A percentile compares a stretch with the other conserved stretches of the same genome.
These are phyloP conservation scores for Liquidambar formosana DNA, from an alignment of 164 flowering plant genomes.

Conservation along the genomic window DNA sequence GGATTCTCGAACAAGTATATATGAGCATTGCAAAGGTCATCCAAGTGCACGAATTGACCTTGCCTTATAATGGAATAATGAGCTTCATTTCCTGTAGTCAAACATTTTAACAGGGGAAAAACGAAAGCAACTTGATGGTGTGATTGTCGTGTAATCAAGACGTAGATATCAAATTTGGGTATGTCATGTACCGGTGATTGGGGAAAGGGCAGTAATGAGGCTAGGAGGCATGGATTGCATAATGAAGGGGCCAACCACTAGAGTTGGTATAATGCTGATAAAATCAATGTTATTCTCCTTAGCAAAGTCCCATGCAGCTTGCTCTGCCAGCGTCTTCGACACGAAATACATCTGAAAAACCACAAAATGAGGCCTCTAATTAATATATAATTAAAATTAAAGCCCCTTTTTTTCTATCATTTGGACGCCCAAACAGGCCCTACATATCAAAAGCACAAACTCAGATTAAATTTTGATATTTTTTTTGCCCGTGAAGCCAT, in stretches of 20 bases:
- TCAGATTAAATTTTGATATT: too few species aligned
- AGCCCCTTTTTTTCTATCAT: too few species aligned
- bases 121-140: too few species aligned
- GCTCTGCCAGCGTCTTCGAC: constrained; percentile 64
- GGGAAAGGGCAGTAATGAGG: constrained; percentile 62
- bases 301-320: constrained; percentile 60
- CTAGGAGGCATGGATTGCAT: constrained; percentile 65
- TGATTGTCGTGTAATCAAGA: too few species aligned
- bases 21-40: constrained; percentile 71
- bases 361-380: neutral
- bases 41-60: constrained; percentile 73
- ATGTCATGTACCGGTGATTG: constrained; percentile 38
- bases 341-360: constrained; percentile 60
- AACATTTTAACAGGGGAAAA: neutral
- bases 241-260: constrained; percentile 66
- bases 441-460: too few species aligned
- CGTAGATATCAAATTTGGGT: neutral
- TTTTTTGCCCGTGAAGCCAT: too few species aligned
- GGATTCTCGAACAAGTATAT: constrained; percentile 69
- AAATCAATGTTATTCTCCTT: constrained; percentile 50
- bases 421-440: too few species aligned
- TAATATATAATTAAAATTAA: too few species aligned
- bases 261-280: constrained; percentile 54
- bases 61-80: constrained; percentile 78
- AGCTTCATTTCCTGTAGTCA: constrained; percentile 56